Conservation (phyloP, 257 asterid genomes). For the Galeopsis tetrahit region DNA sequence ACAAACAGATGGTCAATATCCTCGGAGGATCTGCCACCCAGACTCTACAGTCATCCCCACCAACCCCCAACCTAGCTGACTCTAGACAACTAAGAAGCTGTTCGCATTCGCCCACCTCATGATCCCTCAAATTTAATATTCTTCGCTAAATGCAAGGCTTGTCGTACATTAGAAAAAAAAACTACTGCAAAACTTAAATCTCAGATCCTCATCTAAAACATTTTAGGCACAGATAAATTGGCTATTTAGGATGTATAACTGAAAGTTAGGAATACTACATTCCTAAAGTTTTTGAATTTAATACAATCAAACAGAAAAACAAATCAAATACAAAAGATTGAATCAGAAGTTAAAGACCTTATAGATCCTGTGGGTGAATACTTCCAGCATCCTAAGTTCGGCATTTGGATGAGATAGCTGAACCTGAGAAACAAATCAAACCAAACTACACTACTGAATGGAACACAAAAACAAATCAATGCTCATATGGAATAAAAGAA, state of each 20-base stretch:
- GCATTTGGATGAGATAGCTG: conserved; percentile 66
- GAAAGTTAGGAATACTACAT: conserved; percentile 1
- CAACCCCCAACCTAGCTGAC: too few relatives aligned
- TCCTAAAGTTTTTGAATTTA: conserved; percentile 9
- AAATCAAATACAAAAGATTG: conserved; percentile 26
- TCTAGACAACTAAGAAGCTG: too few relatives aligned
- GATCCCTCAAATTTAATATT: neutral
- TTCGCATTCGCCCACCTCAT: too few relatives aligned
- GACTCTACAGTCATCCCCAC: too few relatives aligned
- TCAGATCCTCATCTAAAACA: neutral
- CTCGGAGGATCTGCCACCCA: too few relatives aligned
- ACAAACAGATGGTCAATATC: too few relatives aligned
- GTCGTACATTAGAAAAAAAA: neutral
- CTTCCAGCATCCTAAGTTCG: conserved; percentile 68
- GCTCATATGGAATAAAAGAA: conserved; percentile 9
- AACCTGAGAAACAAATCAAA: conserved; percentile 45
- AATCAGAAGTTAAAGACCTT: conserved; percentile 50
- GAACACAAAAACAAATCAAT: conserved; percentile 28
- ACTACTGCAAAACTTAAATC: conserved; percentile 1
- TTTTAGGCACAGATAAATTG: conserved; percentile 6
- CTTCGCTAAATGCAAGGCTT: conserved; percentile 7
- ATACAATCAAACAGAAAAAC: conserved; percentile 16
- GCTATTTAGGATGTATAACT: conserved; percentile 4
- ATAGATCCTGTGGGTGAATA: conserved; percentile 63
- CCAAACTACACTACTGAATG: conserved; percentile 20